phyloP scores from a whole-genome alignment of 192 early-diverging fungal species.

The Backusella morwellensis region DNA sequence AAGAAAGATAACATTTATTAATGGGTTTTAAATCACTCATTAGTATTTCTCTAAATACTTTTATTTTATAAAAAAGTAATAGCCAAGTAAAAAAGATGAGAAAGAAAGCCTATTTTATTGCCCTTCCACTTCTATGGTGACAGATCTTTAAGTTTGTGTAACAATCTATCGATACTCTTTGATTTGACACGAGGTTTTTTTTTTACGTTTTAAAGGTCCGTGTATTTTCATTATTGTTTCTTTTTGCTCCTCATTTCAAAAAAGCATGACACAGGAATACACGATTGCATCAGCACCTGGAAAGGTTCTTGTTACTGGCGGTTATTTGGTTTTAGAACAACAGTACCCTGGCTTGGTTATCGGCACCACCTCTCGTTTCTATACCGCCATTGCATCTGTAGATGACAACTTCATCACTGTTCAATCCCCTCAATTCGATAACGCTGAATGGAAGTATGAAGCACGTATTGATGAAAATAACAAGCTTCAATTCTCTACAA shows the following conservation, averaged over 20 bases:
- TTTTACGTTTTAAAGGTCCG: neutral
- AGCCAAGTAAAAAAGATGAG: too few relatives aligned
- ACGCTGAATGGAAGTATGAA: slow-evolving; percentile 77
- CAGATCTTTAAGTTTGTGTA: neutral
- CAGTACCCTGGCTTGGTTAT: slow-evolving; percentile 79
- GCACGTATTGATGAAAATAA: slow-evolving; percentile 13
- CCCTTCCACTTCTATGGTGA: too few relatives aligned
- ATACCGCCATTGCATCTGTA: slow-evolving; percentile 52
- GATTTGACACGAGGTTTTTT: slow-evolving; percentile 6
- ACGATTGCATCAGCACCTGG: slow-evolving; percentile 86
- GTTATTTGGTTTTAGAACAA: slow-evolving; percentile 91
- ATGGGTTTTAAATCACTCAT: too few relatives aligned
- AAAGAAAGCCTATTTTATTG: too few relatives aligned
- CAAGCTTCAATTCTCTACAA: slow-evolving; percentile 39
- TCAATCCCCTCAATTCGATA: slow-evolving; percentile 82
- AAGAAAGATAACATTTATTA: too few relatives aligned
- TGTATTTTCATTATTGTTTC: neutral
- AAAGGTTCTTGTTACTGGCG: slow-evolving; percentile 91
- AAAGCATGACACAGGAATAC: neutral
- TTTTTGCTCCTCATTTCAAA: neutral
- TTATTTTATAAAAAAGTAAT: too few relatives aligned
- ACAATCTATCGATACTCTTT: neutral
- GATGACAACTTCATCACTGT: slow-evolving; percentile 50
- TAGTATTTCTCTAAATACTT: too few relatives aligned
- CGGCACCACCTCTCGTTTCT: slow-evolving; percentile 84